Conservation (phyloP, 768 basidiomycete species). For the Coprinellus micaceus region DNA sequence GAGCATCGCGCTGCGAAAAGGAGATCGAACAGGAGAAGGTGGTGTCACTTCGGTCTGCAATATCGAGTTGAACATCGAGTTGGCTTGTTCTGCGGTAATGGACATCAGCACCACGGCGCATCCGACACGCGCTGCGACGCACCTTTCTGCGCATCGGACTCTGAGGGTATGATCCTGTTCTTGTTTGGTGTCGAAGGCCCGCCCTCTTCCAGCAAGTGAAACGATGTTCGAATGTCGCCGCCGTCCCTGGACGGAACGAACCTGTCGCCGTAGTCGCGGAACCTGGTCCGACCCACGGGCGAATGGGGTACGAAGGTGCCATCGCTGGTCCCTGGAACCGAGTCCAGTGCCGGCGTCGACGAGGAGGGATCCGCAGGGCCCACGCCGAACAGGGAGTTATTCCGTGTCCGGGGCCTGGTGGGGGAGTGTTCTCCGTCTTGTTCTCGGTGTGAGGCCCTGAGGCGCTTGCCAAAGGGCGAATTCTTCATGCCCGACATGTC, state of each 20-base stretch:
- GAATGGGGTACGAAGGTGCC: constrained; percentile 36
- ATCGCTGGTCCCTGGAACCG: constrained; percentile 50
- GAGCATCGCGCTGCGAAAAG: constrained; percentile 35
- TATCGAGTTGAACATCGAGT: constrained; percentile 74
- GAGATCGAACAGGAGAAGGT: constrained; percentile 59
- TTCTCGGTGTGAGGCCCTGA: constrained; percentile 69
- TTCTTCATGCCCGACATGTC: constrained; percentile 76
- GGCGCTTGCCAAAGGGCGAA: constrained; percentile 79
- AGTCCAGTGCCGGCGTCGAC: constrained; percentile 56
- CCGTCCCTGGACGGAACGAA: constrained; percentile 67
- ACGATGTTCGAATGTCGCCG: constrained; percentile 63
- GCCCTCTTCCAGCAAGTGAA: constrained; percentile 59
- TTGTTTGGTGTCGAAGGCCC: constrained; percentile 57
- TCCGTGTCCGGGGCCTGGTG: constrained; percentile 11
- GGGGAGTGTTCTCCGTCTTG: constrained; percentile 48
- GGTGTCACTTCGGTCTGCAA: constrained; percentile 78
- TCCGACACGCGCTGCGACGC: constrained; percentile 12
- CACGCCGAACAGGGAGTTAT: constrained; percentile 49
- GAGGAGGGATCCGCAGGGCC: constrained; percentile 32
- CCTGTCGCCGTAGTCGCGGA: constrained; percentile 53
- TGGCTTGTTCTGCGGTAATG: constrained; percentile 79
- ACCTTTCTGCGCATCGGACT: constrained; percentile 78
- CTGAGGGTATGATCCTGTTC: constrained; percentile 60
- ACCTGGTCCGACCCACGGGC: background rate
- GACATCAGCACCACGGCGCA: background rate